Evolutionary conservation across 306 rosid genomes (phyloP).

Genomic region (Quercus robur): DNA sequence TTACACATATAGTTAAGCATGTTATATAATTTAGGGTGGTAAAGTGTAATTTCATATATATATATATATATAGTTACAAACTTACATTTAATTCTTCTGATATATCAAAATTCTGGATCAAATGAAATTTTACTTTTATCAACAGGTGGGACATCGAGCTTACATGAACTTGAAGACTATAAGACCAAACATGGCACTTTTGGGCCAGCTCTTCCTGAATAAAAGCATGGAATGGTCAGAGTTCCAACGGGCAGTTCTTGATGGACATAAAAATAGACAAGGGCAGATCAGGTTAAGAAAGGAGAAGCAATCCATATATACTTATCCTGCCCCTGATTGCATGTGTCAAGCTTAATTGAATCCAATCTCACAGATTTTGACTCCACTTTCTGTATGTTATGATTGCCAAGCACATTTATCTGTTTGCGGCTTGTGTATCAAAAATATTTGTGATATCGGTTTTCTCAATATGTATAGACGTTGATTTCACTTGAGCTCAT

Average conservation of each 20-base stretch:
- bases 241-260: slow-evolving; percentile 59
- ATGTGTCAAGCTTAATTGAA: slow-evolving; percentile 64
- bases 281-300: slow-evolving; percentile 83
- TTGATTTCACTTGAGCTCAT: background rate
- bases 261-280: slow-evolving; percentile 79
- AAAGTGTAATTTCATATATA: no score
- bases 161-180: slow-evolving; percentile 77
- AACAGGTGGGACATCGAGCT: slow-evolving; percentile 93
- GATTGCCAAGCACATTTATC: background rate
- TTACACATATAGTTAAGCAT: no score
- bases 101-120: background rate
- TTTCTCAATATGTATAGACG: background rate
- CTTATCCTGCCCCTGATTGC: slow-evolving; percentile 95
- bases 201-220: slow-evolving; percentile 93
- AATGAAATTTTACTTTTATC: slow-evolving; percentile 19
- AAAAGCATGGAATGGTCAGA: slow-evolving; percentile 77
- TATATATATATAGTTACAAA: no score
- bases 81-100: background rate
- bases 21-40: no score
- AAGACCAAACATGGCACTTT: slow-evolving; percentile 85
- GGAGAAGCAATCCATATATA: slow-evolving; percentile 88
- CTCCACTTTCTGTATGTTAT: background rate
- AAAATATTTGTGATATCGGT: background rate
- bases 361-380: background rate
- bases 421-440: background rate